Conservation (phyloP, 352 stramenopile genomes). For the Pythium inflatum region DNA sequence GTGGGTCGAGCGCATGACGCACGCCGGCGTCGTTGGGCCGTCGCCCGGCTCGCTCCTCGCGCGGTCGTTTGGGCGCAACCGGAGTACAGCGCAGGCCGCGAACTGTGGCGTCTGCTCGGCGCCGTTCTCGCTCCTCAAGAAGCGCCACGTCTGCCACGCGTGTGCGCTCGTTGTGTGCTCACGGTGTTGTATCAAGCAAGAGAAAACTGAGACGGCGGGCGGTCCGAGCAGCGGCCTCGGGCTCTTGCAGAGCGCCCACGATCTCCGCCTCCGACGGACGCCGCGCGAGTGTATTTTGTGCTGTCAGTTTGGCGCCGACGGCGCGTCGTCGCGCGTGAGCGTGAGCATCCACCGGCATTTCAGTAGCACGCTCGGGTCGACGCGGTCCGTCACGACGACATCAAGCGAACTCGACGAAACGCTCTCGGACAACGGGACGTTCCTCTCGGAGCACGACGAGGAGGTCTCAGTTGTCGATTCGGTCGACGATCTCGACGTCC, state of each 20-base stretch:
- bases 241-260: neutral
- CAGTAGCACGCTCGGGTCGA: slow-evolving; percentile 33
- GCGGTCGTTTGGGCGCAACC: slow-evolving; percentile 26
- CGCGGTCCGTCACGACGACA: slow-evolving; percentile 27
- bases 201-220: slow-evolving; percentile 13
- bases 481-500: slow-evolving; percentile 18
- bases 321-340: slow-evolving; percentile 32
- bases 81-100: slow-evolving; percentile 30
- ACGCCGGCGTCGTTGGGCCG: slow-evolving; percentile 21
- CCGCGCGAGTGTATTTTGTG: slow-evolving; percentile 65
- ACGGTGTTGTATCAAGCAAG: slow-evolving; percentile 47
- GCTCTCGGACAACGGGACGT: slow-evolving; percentile 23
- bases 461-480: slow-evolving; percentile 19
- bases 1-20: slow-evolving; percentile 52
- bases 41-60: slow-evolving; percentile 35
- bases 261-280: slow-evolving; percentile 22
- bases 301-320: slow-evolving; percentile 53
- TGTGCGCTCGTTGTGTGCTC: slow-evolving; percentile 60
- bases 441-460: neutral
- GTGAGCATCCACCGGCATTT: slow-evolving; percentile 40
- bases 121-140: slow-evolving; percentile 66
- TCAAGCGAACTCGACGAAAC: slow-evolving; percentile 24
- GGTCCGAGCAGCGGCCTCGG: neutral
- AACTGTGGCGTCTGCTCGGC: slow-evolving; percentile 63
- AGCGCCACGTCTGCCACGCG: slow-evolving; percentile 57